Evolutionary conservation across 768 basidiomycete species (phyloP).

Genomic region (Tricholoma hemisulphureum): DNA sequence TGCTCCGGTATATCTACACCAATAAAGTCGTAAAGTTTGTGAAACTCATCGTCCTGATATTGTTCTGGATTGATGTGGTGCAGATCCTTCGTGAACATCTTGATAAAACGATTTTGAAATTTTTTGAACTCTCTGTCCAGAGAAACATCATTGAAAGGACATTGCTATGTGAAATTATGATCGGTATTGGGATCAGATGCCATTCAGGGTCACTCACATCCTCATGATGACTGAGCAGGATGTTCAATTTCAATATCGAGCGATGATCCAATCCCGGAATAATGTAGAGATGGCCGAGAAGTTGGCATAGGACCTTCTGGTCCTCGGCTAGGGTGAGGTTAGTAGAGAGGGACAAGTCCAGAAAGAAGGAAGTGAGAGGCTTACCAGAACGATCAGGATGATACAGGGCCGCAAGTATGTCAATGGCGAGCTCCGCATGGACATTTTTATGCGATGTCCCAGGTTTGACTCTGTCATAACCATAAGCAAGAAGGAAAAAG

Average conservation of each 20-base stretch:
- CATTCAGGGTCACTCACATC: conserved; percentile 32
- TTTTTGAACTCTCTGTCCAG: conserved; percentile 53
- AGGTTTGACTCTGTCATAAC: conserved; percentile 9
- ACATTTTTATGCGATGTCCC: conserved; percentile 25
- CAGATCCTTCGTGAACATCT: conserved; percentile 43
- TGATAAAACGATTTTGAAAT: conserved; percentile 48
- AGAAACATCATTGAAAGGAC: conserved; percentile 53
- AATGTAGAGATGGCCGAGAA: conserved; percentile 59
- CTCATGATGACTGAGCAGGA: conserved; percentile 50
- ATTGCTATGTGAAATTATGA: conserved; percentile 40
- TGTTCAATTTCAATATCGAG: conserved; percentile 45
- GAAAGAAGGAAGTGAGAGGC: background rate
- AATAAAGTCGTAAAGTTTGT: conserved; percentile 41
- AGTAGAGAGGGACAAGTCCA: background rate
- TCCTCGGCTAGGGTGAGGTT: conserved; percentile 46
- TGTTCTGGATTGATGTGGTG: conserved; percentile 34
- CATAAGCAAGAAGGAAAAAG: background rate
- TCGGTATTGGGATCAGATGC: background rate
- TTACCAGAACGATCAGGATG: conserved; percentile 47
- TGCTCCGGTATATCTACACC: conserved; percentile 37
- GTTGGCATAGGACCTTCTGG: conserved; percentile 61
- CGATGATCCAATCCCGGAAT: conserved; percentile 35
- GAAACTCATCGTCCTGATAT: conserved; percentile 42
- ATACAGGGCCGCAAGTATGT: conserved; percentile 50
- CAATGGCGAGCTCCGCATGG: conserved; percentile 59